Evolutionary conservation across 495 filamentous ascomycete species (phyloP).

Genomic region (Neurospora hispaniola): DNA sequence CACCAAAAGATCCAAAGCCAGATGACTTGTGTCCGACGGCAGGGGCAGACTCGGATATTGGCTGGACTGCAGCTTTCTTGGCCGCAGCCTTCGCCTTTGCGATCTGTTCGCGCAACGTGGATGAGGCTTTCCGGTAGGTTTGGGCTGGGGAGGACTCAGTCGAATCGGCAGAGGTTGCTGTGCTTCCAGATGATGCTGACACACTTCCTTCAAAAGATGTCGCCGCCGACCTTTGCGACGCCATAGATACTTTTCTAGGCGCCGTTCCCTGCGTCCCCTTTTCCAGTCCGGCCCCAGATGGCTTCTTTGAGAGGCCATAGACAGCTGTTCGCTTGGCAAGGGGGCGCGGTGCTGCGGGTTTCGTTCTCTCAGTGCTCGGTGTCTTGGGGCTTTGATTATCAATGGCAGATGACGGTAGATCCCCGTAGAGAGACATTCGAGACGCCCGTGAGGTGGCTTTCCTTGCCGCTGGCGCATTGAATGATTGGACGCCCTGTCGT

Average conservation of each 20-base stretch:
- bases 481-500: conserved; percentile 14
- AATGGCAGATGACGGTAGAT: conserved; percentile 14
- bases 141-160: conserved; percentile 23
- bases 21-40: conserved; percentile 28
- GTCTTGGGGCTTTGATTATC: conserved; percentile 22
- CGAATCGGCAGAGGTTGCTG: conserved; percentile 28
- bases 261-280: conserved; percentile 23
- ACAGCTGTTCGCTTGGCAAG: conserved; percentile 46
- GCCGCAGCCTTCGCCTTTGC: conserved; percentile 81
- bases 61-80: conserved; percentile 45
- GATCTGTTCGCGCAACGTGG: conserved; percentile 78
- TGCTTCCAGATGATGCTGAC: conserved; percentile 27
- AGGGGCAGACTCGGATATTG: conserved; percentile 23
- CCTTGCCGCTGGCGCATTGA: conserved; percentile 11
- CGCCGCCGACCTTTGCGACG: conserved; percentile 36
- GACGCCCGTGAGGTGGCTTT: conserved; percentile 1
- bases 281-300: conserved; percentile 32
- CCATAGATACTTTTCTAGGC: conserved; percentile 28
- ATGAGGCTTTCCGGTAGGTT: conserved; percentile 56
- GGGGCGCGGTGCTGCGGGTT: conserved; percentile 37
- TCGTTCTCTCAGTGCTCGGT: conserved; percentile 39
- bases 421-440: conserved; percentile 9
- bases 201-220: conserved; percentile 37
- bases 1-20: conserved; percentile 35
- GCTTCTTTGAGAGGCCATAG: conserved; percentile 43